Evolutionary conservation across 306 rosid genomes (phyloP), one percentile per base, ranked within the genome.

Genomic region (Ormosia semicastrata): DNA sequence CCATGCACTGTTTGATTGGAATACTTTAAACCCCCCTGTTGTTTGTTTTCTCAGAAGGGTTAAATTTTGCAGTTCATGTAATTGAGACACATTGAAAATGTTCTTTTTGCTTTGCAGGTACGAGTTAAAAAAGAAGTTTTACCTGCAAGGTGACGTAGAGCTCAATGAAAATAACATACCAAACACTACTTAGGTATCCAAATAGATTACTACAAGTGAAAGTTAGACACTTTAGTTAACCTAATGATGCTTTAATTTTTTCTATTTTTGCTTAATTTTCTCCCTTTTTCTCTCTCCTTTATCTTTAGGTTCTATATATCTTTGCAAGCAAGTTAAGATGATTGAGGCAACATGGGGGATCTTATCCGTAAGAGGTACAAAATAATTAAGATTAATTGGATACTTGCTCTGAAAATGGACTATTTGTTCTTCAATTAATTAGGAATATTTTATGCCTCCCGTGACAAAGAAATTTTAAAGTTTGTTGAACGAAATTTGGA

Each of bases 291-390:
- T 75, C 57, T 66, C 50, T 41, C 7, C 0, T 3, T 8, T 33
- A 2, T 58, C 52, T 29, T 49, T 53, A 32, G 41, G 40, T 30
- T 58, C 71, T 67, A 58, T 24, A 24, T 24, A 24, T 43, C 86
- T 86, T 86, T 71, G 83, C 73, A 59, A 81, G 86, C 75, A 88
- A 86, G 91, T 66, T 78, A 86, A 75, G 85, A 83, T 88, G 86
- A 88, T 88, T 81, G 89, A 80, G 34, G 82, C 50, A 81, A 46
- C 87, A 36, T 71, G 75, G 83, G 44, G 60, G 79, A 75, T 76
- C 87, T 85, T 85, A 85, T 82, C 86, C 87, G 32, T 36, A 67
- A 44, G 50, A 34, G 37, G 81, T 17, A 81, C 73, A 73, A 75
- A 72, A 80, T 77, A 66, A 78, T 73, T 39, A 83, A 64, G 72